phyloP scores from a whole-genome alignment of 306 rosid species.

The Trifolium pratense region DNA sequence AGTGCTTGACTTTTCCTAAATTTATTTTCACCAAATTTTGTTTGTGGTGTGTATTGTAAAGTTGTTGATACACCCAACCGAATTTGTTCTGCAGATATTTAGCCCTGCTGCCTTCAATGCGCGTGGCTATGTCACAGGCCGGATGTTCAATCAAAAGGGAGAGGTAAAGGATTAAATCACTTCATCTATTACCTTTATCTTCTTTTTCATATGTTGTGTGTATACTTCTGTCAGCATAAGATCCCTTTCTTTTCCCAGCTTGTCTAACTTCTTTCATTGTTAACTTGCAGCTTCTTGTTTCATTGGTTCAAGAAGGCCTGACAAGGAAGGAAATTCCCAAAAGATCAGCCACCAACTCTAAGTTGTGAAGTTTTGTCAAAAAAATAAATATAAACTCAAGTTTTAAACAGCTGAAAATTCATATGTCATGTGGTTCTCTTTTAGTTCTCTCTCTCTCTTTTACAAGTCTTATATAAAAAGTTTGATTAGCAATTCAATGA shows the following conservation, averaged over 20 bases:
- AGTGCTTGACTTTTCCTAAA: background rate
- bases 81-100: slow-evolving; percentile 54
- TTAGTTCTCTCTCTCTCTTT: background rate
- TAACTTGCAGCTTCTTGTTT: slow-evolving; percentile 55
- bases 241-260: slow-evolving; percentile 12
- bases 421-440: slow-evolving; percentile 17
- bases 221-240: slow-evolving; percentile 2
- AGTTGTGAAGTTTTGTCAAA: slow-evolving; percentile 52
- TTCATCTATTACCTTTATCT: background rate
- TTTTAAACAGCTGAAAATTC: slow-evolving; percentile 52
- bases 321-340: slow-evolving; percentile 47
- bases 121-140: slow-evolving; percentile 71
- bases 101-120: slow-evolving; percentile 65
- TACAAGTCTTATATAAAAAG: background rate
- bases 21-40: background rate
- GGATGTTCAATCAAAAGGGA: slow-evolving; percentile 86
- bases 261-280: slow-evolving; percentile 25
- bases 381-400: slow-evolving; percentile 18
- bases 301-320: slow-evolving; percentile 86
- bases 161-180: slow-evolving; percentile 62
- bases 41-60: background rate
- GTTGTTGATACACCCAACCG: slow-evolving; percentile 38
- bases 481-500: background rate
- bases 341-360: slow-evolving; percentile 50
- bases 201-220: slow-evolving; percentile 1